These are phyloP conservation scores for Alternaria metachromatica DNA, from an alignment of 2,329 filamentous ascomycete species.

Conservation along the genomic window DNA sequence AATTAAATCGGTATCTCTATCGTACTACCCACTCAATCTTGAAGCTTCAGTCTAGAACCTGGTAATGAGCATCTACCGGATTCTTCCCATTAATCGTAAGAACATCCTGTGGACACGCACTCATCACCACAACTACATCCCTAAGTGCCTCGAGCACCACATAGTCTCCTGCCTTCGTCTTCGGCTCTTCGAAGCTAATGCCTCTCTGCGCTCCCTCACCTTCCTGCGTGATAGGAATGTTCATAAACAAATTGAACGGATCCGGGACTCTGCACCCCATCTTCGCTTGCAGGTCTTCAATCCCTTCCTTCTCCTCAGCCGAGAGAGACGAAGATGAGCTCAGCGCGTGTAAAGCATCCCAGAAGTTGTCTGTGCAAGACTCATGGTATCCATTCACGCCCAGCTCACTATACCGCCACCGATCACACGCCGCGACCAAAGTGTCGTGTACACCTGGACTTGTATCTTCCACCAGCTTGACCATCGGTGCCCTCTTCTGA, in stretches of 20 bases:
- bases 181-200: conserved; percentile 51
- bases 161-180: conserved; percentile 52
- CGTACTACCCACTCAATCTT: neutral
- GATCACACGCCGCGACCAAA: conserved; percentile 46
- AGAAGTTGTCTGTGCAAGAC: conserved; percentile 48
- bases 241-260: conserved; percentile 54
- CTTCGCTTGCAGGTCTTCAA: conserved; percentile 30
- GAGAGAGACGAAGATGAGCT: conserved; percentile 7
- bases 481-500: conserved; percentile 42
- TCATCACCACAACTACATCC: conserved; percentile 57
- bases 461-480: conserved; percentile 44
- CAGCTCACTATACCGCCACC: conserved; percentile 44
- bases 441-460: conserved; percentile 45
- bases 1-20: too few species aligned
- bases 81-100: conserved; percentile 52
- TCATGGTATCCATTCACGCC: conserved; percentile 43
- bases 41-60: conserved; percentile 24
- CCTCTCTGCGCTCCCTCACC: conserved; percentile 43
- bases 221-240: conserved; percentile 51
- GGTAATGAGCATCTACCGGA: conserved; percentile 54
- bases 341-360: conserved; percentile 37
- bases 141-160: conserved; percentile 53
- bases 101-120: conserved; percentile 56
- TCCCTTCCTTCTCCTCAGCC: conserved; percentile 22
- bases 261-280: conserved; percentile 40